Base-by-base conservation (phyloP, 441 rosid species). In the Brassica hybrid region DNA sequence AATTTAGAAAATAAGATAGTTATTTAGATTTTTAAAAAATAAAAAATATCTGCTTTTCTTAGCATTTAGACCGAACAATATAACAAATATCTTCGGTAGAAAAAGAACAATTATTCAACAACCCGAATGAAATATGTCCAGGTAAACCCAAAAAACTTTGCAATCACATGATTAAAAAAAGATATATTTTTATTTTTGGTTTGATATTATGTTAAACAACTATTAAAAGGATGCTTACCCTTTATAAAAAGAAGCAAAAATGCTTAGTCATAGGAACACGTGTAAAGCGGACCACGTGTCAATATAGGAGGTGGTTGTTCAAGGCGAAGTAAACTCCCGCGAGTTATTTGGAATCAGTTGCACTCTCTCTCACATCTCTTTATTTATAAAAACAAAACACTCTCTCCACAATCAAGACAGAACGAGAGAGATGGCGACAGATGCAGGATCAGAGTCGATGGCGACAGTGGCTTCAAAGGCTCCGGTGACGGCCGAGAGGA, bases 381-480 rank as follows among this genome's bases (percentile, higher is more conserved):
- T 25, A 14, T 63, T 13, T 30, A 17, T 56, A 13, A 5, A 10
- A 2, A 34, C 16, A 6, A 36, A 18, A 38, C 1, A 19, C 7
- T 14, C 27, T 56, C 32, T 18, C 5, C 58, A 23, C 11, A n/a
- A 48, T 23, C 45, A 56, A 0, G 30, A 34, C 73, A 13, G 21
- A 59, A 60, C 21, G 67, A 32, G 48, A 63, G 12, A 60, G 13
- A 81, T 81, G 78, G 63, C 79, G 13, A 76, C 77, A 25, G 84
- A 83, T 75, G 60, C 69, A 71, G 77, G 79, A 64, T 59, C 69
- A 9, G 83, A 81, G 2, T 65, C 84, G 5, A 81, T 81, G 18
- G 77, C 79, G 6, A 85, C 84, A 13, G 80, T 81, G 30, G 83
- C 88, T 16, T 71, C 80, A n/a, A 81, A 73, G 60, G 86, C 86